Percentiles rank a stretch among this genome's conserved stretches.
Conservation (phyloP, 2,329 filamentous ascomycete genomes). For the Aspergillus floridensis region DNA sequence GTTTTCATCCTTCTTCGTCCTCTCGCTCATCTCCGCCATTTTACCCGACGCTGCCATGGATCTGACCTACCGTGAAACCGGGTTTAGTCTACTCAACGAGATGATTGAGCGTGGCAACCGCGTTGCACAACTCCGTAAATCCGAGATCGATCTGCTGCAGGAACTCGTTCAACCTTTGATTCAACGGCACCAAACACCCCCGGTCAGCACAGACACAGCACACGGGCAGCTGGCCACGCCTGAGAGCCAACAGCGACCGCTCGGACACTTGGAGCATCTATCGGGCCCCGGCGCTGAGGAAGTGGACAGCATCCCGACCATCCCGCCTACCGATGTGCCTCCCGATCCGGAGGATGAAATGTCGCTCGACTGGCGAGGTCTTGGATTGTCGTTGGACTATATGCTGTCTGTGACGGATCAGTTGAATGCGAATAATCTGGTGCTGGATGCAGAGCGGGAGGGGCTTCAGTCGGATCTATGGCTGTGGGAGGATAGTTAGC, state of each 20-base stretch:
- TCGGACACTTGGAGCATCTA: background rate
- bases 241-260: background rate
- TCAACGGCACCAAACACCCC: background rate
- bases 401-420: slow-evolving; percentile 23
- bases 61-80: slow-evolving; percentile 41
- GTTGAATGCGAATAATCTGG: slow-evolving; percentile 17
- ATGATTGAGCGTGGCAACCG: slow-evolving; percentile 22
- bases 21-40: slow-evolving; percentile 35
- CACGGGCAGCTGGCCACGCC: background rate
- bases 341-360: slow-evolving; percentile 14
- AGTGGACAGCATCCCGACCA: background rate
- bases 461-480: slow-evolving; percentile 18
- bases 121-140: slow-evolving; percentile 23
- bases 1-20: slow-evolving; percentile 35
- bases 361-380: slow-evolving; percentile 19
- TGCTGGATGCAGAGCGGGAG: slow-evolving; percentile 16
- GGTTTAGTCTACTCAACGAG: slow-evolving; percentile 17
- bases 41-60: slow-evolving; percentile 45
- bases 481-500: slow-evolving; percentile 19
- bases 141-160: slow-evolving; percentile 22
- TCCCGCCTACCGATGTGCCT: background rate
- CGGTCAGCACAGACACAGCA: background rate
- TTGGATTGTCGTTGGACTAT: slow-evolving; percentile 21
- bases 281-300: background rate
- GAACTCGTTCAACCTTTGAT: slow-evolving; percentile 18